Base-by-base conservation (phyloP, 768 basidiomycete species). In the Lactarius sp. region DNA sequence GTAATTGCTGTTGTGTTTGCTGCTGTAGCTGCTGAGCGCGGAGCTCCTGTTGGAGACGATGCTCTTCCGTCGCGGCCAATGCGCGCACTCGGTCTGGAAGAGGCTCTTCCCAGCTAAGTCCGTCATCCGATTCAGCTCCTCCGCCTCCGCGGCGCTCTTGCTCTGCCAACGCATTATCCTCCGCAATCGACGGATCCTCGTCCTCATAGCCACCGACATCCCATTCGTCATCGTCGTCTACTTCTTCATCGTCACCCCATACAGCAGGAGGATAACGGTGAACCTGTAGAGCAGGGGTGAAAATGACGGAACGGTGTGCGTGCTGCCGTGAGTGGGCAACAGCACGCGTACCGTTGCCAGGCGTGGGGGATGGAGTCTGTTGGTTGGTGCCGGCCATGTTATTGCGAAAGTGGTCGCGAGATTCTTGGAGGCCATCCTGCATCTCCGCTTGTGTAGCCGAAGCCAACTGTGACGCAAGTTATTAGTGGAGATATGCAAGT, bases 81-180 rank as follows among this genome's bases (percentile, higher is more conserved):
- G 73, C 68, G 50, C 65, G 14, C 3, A 71, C 73, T 59, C 79
- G 81, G 58, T 82, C 83, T 2, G 83, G 85, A 12, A 79, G 81
- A 42, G 78, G 74, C 59, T 92, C 90, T 53, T 94, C 92, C 94
- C 94, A 95, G 64, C 83, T 81, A 84, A 95, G 90, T 2, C 86
- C 88, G 69, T 94, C 93, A 64, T 93, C 92, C 0, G 82, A 83
- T 57, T 89, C 88, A 79, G 41, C 57, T 79, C 56, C 57, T 36
- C 39, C 63, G 14, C 27, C 54, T 44, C 51, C 63, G 20, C 59
- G 63, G 49, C 54, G 59, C 37, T 52, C 83, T 20, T 77, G 77
- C 54, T 79, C 77, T 61, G 75, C 70, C n/a, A 74, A 71, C 62
- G 79, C 82, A 69, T 85, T 81, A 20, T 84, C 83, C 41, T 81